phyloP scores from a whole-genome alignment of 768 basidiomycete genomes.

The Kwoniella shandongensis region DNA sequence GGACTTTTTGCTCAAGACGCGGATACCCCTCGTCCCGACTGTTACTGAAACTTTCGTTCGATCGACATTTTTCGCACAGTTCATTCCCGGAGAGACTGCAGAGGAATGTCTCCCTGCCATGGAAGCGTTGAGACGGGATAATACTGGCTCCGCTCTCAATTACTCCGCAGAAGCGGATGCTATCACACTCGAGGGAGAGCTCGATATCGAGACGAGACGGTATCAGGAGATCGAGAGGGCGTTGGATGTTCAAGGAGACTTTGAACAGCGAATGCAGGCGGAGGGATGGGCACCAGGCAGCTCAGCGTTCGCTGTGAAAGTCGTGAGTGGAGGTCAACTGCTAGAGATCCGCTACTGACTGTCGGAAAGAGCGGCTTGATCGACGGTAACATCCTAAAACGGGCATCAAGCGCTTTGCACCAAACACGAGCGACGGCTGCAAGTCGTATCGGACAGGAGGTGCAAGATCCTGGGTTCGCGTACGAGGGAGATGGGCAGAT shows the following conservation, averaged over 20 bases:
- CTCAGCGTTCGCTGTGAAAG: slow-evolving; percentile 82
- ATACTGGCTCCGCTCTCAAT: slow-evolving; percentile 71
- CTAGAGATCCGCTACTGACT: not conserved
- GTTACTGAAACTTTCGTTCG: slow-evolving; percentile 68
- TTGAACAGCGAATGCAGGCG: slow-evolving; percentile 62
- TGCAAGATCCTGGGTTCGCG: slow-evolving; percentile 1
- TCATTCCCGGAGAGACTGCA: slow-evolving; percentile 81
- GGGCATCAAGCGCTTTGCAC: slow-evolving; percentile 39
- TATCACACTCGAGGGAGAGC: slow-evolving; percentile 65
- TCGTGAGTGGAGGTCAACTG: slow-evolving; percentile 57
- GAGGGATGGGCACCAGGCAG: slow-evolving; percentile 34
- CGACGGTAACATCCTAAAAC: slow-evolving; percentile 23
- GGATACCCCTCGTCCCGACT: slow-evolving; percentile 60
- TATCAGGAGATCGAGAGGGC: slow-evolving; percentile 71
- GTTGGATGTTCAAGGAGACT: slow-evolving; percentile 76
- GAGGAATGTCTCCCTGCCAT: slow-evolving; percentile 67
- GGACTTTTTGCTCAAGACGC: slow-evolving; percentile 56
- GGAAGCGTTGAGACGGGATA: slow-evolving; percentile 63
- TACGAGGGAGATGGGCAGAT: slow-evolving; percentile 1
- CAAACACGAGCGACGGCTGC: slow-evolving; percentile 8
- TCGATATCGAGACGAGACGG: slow-evolving; percentile 61
- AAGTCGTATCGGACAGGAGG: not conserved
- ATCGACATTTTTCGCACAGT: slow-evolving; percentile 80
- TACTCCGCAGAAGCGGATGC: slow-evolving; percentile 83
- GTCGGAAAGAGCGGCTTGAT: slow-evolving; percentile 24